phyloP scores from a whole-genome alignment of 2,329 filamentous ascomycete genomes.

The Aspergillus unguis region DNA sequence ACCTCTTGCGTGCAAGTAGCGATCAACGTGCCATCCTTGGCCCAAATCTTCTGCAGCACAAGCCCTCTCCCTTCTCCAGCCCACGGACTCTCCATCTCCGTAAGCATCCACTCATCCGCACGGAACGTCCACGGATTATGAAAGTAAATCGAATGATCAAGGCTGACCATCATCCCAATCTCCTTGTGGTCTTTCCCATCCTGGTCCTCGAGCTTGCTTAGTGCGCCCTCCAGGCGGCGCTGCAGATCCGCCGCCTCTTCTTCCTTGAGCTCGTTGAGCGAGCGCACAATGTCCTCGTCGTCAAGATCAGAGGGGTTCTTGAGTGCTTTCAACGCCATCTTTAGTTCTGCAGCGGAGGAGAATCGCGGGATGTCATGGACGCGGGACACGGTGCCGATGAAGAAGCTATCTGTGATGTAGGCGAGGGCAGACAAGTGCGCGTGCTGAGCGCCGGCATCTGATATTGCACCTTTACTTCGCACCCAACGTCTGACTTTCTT shows the following conservation, averaged over 20 bases:
- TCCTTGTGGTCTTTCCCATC: constrained; percentile 30
- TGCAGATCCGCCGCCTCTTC: constrained; percentile 42
- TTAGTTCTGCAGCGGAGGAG: constrained; percentile 49
- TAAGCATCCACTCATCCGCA: constrained; percentile 52
- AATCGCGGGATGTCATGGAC: constrained; percentile 79
- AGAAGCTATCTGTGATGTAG: constrained; percentile 90
- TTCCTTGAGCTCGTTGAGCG: constrained; percentile 42
- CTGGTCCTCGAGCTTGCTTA: constrained; percentile 26
- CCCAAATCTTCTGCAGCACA: constrained; percentile 50
- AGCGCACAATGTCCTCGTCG: constrained; percentile 37
- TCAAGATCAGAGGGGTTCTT: constrained; percentile 46
- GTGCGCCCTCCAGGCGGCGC: constrained; percentile 32
- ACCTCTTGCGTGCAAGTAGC: constrained; percentile 52
- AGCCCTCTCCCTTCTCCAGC: constrained; percentile 50
- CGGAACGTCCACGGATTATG: constrained; percentile 48
- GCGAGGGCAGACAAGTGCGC: constrained; percentile 85
- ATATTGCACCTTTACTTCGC: constrained; percentile 62
- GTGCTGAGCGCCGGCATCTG: constrained; percentile 66
- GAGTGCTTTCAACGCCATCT: constrained; percentile 38
- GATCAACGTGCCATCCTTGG: constrained; percentile 46
- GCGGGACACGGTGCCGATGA: constrained; percentile 82
- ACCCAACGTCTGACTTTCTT: constrained; percentile 62
- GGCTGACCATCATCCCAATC: constrained; percentile 51
- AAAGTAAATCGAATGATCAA: constrained; percentile 53
- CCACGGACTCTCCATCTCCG: constrained; percentile 51